Evolutionary conservation across 169 alveolate species (phyloP), one percentile per base, ranked within the genome.

Genomic region (Plasmodium gallinaceum): DNA sequence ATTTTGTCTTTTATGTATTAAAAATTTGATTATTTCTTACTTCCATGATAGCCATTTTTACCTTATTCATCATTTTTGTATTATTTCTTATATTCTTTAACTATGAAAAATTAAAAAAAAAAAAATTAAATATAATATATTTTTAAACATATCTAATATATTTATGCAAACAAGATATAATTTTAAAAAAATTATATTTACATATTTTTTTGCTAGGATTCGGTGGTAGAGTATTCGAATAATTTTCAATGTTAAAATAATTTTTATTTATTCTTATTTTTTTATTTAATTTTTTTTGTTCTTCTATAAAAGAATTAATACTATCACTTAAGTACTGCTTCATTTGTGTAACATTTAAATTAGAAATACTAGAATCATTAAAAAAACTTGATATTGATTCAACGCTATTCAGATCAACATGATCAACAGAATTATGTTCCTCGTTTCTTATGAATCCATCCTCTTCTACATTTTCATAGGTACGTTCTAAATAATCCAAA

Each of bases 191-290:
- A 68, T 45, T 37, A 26, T 37, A 37, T 7, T 78, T 78, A 78
- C 89, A 78, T 16, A 78, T 64, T 64, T 51, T 78, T 37, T 78
- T 75, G n/a, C 37, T 20, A 18, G 62, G 60, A 65, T 62, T 86
- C 14, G 92, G 87, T n/a, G 86, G 92, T 16, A 86, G 45, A 60
- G 86, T 58, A 58, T 69, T 71, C 76, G 8, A 24, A 20, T 51
- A 86, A 70, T 16, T 86, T 22, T 20, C 6, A 60, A 58, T 12
- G 43, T 18, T 51, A 60, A 69, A 18, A 74, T 86, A 61, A 45
- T 61, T 60, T 73, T 71, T 86, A 14, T 86, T 86, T 42, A 71
- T 42, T 26, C 70, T 86, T 7, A 20, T 86, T 71, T 86, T 86
- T 86, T 86, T 86, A 72, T 70, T 70, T n/a, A 20, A 24, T 62